Evolutionary conservation across 73 alveolate species (phyloP).

Genomic region (Durusdinium trenchii): DNA sequence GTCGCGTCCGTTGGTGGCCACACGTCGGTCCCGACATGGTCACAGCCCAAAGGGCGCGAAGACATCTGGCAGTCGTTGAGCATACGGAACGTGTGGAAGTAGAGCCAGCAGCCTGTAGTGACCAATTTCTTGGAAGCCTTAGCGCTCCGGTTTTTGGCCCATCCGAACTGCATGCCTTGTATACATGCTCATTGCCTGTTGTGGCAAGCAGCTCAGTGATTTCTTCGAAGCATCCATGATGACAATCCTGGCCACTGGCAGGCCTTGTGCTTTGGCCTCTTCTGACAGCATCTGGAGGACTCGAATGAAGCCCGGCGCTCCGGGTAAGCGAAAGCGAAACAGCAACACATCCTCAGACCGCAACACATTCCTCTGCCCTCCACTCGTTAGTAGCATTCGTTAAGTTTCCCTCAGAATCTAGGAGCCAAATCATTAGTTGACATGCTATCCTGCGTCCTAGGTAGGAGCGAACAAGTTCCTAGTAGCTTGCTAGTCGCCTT

Average conservation of each 20-base stretch:
- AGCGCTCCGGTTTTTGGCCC: not conserved
- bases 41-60: slow-evolving; percentile 35
- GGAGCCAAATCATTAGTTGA: no score
- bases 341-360: slow-evolving; percentile 49
- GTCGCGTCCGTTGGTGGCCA: not conserved
- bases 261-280: slow-evolving; percentile 37
- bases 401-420: no score
- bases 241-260: slow-evolving; percentile 10
- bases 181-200: not conserved
- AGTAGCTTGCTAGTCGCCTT: no score
- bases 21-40: not conserved
- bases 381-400: no score
- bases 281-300: slow-evolving; percentile 66
- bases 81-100: slow-evolving; percentile 78
- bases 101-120: slow-evolving; percentile 38
- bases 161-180: not conserved
- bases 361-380: no score
- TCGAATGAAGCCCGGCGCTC: slow-evolving; percentile 80
- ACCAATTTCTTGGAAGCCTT: slow-evolving; percentile 65
- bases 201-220: slow-evolving; percentile 44
- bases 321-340: slow-evolving; percentile 67
- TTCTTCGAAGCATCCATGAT: slow-evolving; percentile 72
- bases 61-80: slow-evolving; percentile 88
- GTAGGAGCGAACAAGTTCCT: no score
- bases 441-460: no score